Conservation (phyloP, 306 rosid species). For the Dryas octopetala region DNA sequence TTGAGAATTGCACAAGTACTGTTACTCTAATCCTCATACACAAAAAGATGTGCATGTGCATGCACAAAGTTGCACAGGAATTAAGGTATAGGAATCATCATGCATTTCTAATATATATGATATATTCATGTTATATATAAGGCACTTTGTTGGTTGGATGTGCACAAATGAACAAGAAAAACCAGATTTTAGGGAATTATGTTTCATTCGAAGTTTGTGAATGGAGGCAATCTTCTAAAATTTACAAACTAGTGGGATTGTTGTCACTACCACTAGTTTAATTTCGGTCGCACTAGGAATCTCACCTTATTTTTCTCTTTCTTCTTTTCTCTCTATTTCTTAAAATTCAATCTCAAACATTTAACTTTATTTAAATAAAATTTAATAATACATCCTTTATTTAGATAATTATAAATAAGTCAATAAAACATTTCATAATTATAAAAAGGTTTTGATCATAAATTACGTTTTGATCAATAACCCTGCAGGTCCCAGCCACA, state of each 20-base stretch:
- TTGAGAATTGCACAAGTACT: not conserved
- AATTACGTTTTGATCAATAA: too few relatives aligned
- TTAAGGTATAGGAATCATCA: not conserved
- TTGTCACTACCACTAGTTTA: too few relatives aligned
- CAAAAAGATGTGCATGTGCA: not conserved
- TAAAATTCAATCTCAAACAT: too few relatives aligned
- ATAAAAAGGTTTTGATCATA: too few relatives aligned
- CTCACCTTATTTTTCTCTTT: too few relatives aligned
- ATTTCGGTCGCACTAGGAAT: too few relatives aligned
- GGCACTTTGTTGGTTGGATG: not conserved
- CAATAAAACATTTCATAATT: too few relatives aligned
- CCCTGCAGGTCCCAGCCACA: too few relatives aligned
- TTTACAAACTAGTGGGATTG: not conserved
- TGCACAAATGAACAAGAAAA: not conserved
- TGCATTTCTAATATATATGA: not conserved
- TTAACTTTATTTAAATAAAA: too few relatives aligned
- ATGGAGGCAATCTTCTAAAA: not conserved
- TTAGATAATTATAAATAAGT: too few relatives aligned
- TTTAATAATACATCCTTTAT: too few relatives aligned
- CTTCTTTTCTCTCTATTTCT: too few relatives aligned
- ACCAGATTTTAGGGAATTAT: constrained; percentile 12
- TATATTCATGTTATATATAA: not conserved
- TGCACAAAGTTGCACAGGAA: constrained; percentile 3
- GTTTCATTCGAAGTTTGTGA: constrained; percentile 7
- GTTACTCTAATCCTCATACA: not conserved